phyloP scores from a whole-genome alignment of 345 rosid species.

The Syzygium aqueum region DNA sequence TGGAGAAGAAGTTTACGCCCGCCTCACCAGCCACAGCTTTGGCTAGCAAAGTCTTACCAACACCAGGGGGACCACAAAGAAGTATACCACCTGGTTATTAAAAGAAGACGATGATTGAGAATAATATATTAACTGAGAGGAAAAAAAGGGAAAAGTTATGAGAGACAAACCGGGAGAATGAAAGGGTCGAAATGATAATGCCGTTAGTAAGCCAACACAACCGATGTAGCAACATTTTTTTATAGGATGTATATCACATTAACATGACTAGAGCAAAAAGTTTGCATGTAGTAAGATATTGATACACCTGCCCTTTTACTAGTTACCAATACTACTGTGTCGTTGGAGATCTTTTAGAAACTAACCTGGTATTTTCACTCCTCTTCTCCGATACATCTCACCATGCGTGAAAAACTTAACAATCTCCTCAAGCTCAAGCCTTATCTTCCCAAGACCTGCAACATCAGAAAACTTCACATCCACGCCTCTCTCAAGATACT shows the following conservation, averaged over 20 bases:
- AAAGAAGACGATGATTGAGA: not conserved
- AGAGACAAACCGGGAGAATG: not conserved
- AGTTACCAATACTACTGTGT: not conserved
- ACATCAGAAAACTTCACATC: constrained; percentile 88
- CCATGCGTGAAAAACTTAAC: constrained; percentile 97
- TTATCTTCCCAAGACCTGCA: constrained; percentile 93
- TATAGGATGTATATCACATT: not conserved
- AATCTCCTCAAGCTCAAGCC: constrained; percentile 92
- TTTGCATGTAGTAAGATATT: not conserved
- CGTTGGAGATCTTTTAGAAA: not conserved
- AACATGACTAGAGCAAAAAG: not conserved
- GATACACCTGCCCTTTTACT: not conserved
- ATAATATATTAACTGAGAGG: not conserved
- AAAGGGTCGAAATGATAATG: not conserved
- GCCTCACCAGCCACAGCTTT: constrained; percentile 99
- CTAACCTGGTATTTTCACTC: constrained; percentile 86
- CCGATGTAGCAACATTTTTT: not conserved
- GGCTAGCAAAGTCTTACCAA: constrained; percentile 85
- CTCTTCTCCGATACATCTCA: constrained; percentile 90
- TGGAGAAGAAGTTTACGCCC: constrained; percentile 92
- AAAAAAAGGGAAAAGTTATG: not conserved
- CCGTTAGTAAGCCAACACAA: not conserved
- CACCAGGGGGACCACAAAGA: constrained; percentile 94
- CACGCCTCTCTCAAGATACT: constrained; percentile 78
- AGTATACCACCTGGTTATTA: constrained; percentile 76